Evolutionary conservation across 805 yeast species (phyloP).

Genomic region (Danielozyma ontarioensis): DNA sequence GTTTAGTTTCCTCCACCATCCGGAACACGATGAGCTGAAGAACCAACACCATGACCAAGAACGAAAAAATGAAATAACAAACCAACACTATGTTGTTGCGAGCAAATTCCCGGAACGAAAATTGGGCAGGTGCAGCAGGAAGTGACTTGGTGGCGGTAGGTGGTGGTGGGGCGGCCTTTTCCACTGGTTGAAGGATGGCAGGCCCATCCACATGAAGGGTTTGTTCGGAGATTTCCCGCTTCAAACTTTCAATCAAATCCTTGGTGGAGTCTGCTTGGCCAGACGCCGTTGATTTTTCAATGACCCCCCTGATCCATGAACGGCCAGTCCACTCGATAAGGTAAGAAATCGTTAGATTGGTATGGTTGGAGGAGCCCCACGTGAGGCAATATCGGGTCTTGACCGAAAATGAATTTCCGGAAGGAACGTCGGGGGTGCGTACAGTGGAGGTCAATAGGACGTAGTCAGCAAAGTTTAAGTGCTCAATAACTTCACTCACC

Average conservation of each 20-base stretch:
- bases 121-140: background rate
- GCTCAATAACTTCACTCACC: constrained; percentile 55
- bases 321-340: constrained; percentile 67
- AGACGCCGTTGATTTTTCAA: constrained; percentile 67
- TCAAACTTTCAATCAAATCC: constrained; percentile 43
- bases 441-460: constrained; percentile 53
- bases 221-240: constrained; percentile 23
- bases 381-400: constrained; percentile 51
- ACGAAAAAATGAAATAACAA: constrained; percentile 13
- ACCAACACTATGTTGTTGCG: constrained; percentile 10
- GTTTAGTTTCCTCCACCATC: constrained; percentile 17
- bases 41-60: constrained; percentile 14
- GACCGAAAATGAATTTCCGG: constrained; percentile 63
- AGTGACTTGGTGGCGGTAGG: background rate
- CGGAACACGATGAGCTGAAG: constrained; percentile 16
- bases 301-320: constrained; percentile 73
- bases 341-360: constrained; percentile 50
- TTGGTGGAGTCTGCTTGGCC: constrained; percentile 67
- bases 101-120: constrained; percentile 4
- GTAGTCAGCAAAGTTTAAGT: constrained; percentile 42
- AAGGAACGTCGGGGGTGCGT: constrained; percentile 78
- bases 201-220: constrained; percentile 1
- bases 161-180: background rate
- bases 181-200: background rate
- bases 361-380: constrained; percentile 58